Evolutionary conservation across 129 eudicot genomes (phyloP), one percentile per base, ranked within the genome.

Genomic region (Erigeron canadensis): DNA sequence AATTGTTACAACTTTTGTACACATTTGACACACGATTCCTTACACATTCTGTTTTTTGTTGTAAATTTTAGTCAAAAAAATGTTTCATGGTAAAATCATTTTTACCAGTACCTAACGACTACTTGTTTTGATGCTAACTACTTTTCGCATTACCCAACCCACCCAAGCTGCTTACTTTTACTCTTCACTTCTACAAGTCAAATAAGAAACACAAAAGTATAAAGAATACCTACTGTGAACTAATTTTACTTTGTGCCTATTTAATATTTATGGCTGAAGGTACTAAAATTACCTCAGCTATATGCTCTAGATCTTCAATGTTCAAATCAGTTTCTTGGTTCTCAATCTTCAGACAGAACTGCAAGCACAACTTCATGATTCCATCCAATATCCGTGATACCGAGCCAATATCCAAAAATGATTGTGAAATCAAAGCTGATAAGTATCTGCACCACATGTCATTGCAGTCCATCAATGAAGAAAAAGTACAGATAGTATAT

Each of bases 391-490:
- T 94, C 46, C 98, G 87, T 7, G 97, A 94, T 7, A 94, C 96
- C 34, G 97, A 86, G 18, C 97, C 98, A 73, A 94, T 94, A 77
- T 94, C 97, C 90, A 94, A 83, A 75, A 94, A 94, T 47, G 96
- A 89, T 75, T 94, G 96, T 39, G 98, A 89, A 48, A 89, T 87
- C 76, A 94, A 85, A 57, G 97, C 97, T 43, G 96, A 87, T 63
- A 94, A 76, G 71, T 89, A 94, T 86, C 97, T 94, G 82, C 63
- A 67, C 23, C 74, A 56, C 10, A 75, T 45, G 65, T 40, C 19
- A 5, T 37, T 56, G 64, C 40, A 69, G 16, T 23, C 54, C 42
- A 5, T 75, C 9, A 23, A 22, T 10, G 40, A 77, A 60, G 43
- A 43, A 69, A 67, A 61, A 67, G 10, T 40, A 79, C 41, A 57